Evolutionary conservation across 148 eudicot species (phyloP).

Genomic region (Rhododendron kiyosumense): DNA sequence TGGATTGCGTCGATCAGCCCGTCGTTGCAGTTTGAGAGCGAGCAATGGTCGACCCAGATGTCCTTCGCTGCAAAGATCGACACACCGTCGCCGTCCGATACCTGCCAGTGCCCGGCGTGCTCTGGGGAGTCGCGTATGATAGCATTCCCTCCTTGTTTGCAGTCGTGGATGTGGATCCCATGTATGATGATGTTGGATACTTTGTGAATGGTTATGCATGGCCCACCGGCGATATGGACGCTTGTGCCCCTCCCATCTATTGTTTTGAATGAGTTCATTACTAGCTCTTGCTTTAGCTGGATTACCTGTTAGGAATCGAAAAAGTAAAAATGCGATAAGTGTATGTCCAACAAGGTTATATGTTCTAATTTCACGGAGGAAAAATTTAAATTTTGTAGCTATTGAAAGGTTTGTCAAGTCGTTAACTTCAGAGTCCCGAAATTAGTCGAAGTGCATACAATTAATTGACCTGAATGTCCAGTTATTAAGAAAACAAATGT

Average conservation of each 20-base stretch:
- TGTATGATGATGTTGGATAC: constrained; percentile 69
- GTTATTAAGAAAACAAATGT: not conserved
- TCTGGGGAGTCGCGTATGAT: constrained; percentile 53
- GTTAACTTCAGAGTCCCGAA: not conserved
- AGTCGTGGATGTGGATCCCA: constrained; percentile 62
- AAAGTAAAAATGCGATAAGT: not conserved
- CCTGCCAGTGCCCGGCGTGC: constrained; percentile 59
- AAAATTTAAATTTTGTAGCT: no score
- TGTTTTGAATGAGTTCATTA: constrained; percentile 75
- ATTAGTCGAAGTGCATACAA: no score
- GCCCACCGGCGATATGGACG: constrained; percentile 68
- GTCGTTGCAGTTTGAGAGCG: constrained; percentile 61
- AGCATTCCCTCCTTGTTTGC: constrained; percentile 68
- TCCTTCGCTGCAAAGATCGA: constrained; percentile 59
- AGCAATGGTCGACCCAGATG: constrained; percentile 75
- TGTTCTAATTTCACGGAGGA: no score
- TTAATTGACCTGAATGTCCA: not conserved
- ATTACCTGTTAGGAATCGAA: constrained; percentile 24
- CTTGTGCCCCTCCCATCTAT: constrained; percentile 80
- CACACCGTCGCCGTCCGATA: constrained; percentile 80
- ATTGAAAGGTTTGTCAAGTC: not conserved
- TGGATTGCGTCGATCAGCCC: constrained; percentile 65
- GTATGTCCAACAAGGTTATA: not conserved
- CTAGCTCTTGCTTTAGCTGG: constrained; percentile 51
- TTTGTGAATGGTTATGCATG: constrained; percentile 61